Evolutionary conservation across 768 basidiomycete species (phyloP), one percentile per base, ranked within the genome.

Genomic region (Thelephora ganbajun): DNA sequence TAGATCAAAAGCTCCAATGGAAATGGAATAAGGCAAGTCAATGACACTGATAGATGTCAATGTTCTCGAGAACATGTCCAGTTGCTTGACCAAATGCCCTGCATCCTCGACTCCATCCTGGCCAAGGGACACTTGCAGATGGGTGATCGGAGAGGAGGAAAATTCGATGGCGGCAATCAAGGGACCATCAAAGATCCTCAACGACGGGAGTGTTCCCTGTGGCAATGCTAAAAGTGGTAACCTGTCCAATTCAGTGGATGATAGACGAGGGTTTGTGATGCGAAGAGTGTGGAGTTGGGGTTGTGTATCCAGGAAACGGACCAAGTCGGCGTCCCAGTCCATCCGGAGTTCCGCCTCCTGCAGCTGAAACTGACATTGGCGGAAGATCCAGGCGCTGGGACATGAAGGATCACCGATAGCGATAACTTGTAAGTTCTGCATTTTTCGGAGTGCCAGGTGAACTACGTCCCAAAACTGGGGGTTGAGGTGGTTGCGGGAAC

Each of bases 271-370:
- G 41, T 59, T 53, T 11, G 48, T n/a, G 3, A 57, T 57, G 41
- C 68, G 65, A 39, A 79, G 60, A 9, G 48, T 52, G 45, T 57
- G 64, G 34, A 80, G 62, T 26, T 66, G 61, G 11, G 56, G 58
- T 56, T 79, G 76, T 44, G 57, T 59, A 47, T 69, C 61, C 23
- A 80, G 61, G 59, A 80, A 81, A 13, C 62, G 60, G 46, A 69
- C 66, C 7, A 73, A 47, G 43, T 68, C 56, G 0, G 50, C 39
- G 53, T 76, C 73, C 75, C 77, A 80, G 5, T 60, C 52, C 44
- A 77, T 65, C 41, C 65, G 63, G n/a, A 79, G 56, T 20, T 63
- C 67, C 3, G 70, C 67, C 41, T 79, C 74, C 42, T 57, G 61
- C 19, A 79, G 68, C 47, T 69, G 69, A 61, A 77, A 78, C 5